Percentiles rank a stretch among this genome's conserved stretches.
Evolutionary conservation across 139 green algal genomes (phyloP).

Genomic region (Asterochloris sp.): DNA sequence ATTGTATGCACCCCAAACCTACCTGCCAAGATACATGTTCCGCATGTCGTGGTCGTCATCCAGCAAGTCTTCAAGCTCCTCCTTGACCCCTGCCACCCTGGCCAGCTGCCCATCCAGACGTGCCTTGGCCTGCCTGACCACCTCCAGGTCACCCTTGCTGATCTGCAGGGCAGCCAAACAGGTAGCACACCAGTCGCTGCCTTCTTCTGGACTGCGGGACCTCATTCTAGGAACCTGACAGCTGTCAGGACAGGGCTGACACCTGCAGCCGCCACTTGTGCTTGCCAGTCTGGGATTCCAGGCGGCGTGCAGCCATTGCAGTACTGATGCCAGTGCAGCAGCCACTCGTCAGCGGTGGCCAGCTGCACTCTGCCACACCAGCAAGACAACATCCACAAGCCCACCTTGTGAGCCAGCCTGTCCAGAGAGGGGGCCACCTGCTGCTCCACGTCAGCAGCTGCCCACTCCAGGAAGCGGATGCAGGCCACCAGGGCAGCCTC

Average conservation of each 20-base stretch:
- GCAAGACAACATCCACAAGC: not conserved
- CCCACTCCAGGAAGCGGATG: conserved; percentile 20
- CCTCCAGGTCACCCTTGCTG: conserved; percentile 22
- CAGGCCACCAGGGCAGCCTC: conserved; percentile 28
- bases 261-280: no score
- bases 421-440: conserved; percentile 16
- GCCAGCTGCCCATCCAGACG: conserved; percentile 13
- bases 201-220: not conserved
- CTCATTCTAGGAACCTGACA: no score
- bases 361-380: no score
- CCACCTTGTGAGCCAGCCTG: conserved; percentile 13
- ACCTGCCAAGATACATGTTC: conserved; percentile 13
- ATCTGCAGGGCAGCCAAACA: conserved; percentile 4
- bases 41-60: conserved; percentile 23
- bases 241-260: no score
- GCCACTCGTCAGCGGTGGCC: no score
- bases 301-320: no score
- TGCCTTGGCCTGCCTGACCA: conserved; percentile 26
- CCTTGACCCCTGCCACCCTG: conserved; percentile 17
- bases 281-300: no score
- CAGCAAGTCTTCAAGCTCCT: conserved; percentile 13
- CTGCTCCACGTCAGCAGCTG: conserved; percentile 13
- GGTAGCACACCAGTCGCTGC: not conserved
- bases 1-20: no score
- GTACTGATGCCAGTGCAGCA: no score